Evolutionary conservation across 1,139 yeast genomes (phyloP), one percentile per base, ranked within the genome.

Genomic region (Kodamaea arcana): DNA sequence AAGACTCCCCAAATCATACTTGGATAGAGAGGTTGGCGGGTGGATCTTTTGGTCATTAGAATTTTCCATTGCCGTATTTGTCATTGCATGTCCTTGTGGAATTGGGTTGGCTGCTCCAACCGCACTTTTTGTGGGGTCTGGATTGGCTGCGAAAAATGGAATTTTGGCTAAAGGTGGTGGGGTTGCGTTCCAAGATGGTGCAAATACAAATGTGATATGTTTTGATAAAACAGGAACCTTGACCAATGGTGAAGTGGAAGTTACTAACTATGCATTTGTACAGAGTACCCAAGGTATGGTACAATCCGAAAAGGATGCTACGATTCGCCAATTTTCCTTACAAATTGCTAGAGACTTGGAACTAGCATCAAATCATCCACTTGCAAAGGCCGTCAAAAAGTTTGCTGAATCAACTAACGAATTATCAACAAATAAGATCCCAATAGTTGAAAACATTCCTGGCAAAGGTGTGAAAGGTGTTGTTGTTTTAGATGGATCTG

Each of bases 181-280:
- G 30, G 80, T 78, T 34, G 88, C 92, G 1, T 83, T 83, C 51
- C 90, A 83, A 56, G 87, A 83, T 50, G 90, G 83, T 2, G 75
- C 88, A 2, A 65, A 63, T 21, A 64, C 80, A 23, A 74, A 76
- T 37, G 72, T 80, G 30, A 74, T 83, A 11, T 83, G 90, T 47
- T 83, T 83, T 55, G 94, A 83, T 56, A 83, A 83, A 47, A 83
- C 94, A 0, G 94, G 94, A 1, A 83, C 94, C 0, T 61, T 83
- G 41, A 83, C 94, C 0, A 79, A 77, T 15, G 85, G 85, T 1
- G 75, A 75, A 24, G 69, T 80, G 32, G 60, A 61, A 33, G 73
- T 83, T 2, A 77, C 83, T 1, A 75, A 81, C 45, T 68, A 59
- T 43, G 54, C 64, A 3, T 59, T 55, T 35, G 40, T 38, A 8